Evolutionary conservation across 805 yeast genomes (phyloP).

Genomic region (Hanseniaspora jakobsenii): DNA sequence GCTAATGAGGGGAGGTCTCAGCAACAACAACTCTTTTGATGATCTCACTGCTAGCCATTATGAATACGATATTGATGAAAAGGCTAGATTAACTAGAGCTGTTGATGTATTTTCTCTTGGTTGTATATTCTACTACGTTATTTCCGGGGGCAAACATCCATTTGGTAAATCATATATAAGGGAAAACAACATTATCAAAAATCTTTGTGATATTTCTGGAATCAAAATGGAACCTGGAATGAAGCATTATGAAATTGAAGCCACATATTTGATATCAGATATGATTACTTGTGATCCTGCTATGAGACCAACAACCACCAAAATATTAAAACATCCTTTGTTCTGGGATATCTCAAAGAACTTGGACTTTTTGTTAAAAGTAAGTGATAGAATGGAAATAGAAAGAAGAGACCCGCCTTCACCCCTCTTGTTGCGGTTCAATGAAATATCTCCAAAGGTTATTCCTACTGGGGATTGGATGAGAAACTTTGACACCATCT

Average conservation of each 20-base stretch:
- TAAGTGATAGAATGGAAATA: slow-evolving; percentile 82
- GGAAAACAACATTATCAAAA: slow-evolving; percentile 76
- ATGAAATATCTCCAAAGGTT: slow-evolving; percentile 38
- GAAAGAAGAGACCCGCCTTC: slow-evolving; percentile 74
- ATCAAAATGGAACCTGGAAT: slow-evolving; percentile 25
- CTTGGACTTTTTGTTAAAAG: slow-evolving; percentile 71
- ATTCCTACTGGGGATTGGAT: slow-evolving; percentile 69
- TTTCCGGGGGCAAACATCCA: slow-evolving; percentile 80
- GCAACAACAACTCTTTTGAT: slow-evolving; percentile 17
- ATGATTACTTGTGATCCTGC: slow-evolving; percentile 65
- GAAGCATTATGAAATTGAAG: slow-evolving; percentile 38
- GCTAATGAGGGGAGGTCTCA: slow-evolving; percentile 17
- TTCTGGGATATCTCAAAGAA: slow-evolving; percentile 72
- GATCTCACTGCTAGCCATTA: slow-evolving; percentile 17
- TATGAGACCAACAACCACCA: slow-evolving; percentile 56
- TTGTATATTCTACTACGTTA: slow-evolving; percentile 78
- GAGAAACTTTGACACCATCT: slow-evolving; percentile 50
- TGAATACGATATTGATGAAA: slow-evolving; percentile 32
- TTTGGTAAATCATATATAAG: slow-evolving; percentile 85
- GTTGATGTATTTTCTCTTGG: slow-evolving; percentile 92
- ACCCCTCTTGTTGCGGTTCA: slow-evolving; percentile 43
- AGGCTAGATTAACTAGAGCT: slow-evolving; percentile 66
- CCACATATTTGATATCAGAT: slow-evolving; percentile 53
- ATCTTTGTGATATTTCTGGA: slow-evolving; percentile 40
- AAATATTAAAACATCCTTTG: slow-evolving; percentile 69